Evolutionary conservation across 2,329 filamentous ascomycete species (phyloP).

Genomic region (Arthroderma uncinatum): DNA sequence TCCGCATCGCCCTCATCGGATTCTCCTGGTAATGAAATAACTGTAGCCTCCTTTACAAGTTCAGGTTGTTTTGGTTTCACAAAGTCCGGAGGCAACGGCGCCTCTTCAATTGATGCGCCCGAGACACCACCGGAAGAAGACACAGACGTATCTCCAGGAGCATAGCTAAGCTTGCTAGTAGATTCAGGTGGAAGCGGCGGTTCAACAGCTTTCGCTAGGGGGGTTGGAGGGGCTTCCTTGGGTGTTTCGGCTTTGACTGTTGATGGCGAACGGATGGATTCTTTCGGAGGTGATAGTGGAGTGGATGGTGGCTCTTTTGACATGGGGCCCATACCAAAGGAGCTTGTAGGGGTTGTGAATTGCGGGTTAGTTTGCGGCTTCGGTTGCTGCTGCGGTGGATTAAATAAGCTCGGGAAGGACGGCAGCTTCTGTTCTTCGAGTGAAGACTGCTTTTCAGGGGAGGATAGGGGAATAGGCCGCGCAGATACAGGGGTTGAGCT

Average conservation of each 20-base stretch:
- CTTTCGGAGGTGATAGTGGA: constrained; percentile 25
- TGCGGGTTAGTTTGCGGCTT: background rate
- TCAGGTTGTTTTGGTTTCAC: constrained; percentile 10
- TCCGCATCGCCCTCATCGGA: constrained; percentile 28
- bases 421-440: constrained; percentile 2
- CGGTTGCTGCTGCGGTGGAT: background rate
- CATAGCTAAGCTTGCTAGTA: constrained; percentile 37
- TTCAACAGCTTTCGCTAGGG: constrained; percentile 25
- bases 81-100: constrained; percentile 25
- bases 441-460: constrained; percentile 4
- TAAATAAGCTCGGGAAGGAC: background rate
- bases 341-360: constrained; percentile 2
- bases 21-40: constrained; percentile 25
- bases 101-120: constrained; percentile 32
- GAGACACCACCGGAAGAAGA: constrained; percentile 32
- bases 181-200: constrained; percentile 38
- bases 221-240: constrained; percentile 23
- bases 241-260: constrained; percentile 27
- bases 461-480: constrained; percentile 5
- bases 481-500: constrained; percentile 9
- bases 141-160: constrained; percentile 39
- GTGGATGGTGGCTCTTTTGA: constrained; percentile 22
- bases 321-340: constrained; percentile 12
- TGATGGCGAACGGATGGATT: constrained; percentile 21
- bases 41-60: constrained; percentile 5